These are phyloP conservation scores for Kwoniella europaea DNA, from an alignment of 768 basidiomycete species.

Conservation along the genomic window DNA sequence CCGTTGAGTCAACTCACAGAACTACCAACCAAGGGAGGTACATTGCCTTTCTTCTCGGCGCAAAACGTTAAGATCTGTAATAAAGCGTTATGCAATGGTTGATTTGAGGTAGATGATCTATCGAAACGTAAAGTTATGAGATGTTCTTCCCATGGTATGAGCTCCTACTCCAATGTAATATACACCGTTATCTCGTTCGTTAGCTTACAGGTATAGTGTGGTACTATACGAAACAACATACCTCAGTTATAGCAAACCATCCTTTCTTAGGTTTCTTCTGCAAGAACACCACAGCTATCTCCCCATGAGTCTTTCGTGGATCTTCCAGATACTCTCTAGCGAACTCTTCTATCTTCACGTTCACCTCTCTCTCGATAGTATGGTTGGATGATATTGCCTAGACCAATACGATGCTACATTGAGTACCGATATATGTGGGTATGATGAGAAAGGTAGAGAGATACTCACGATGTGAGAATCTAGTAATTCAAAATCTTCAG, in stretches of 20 bases:
- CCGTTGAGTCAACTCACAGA: constrained; percentile 18
- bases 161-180: constrained; percentile 31
- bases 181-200: not conserved
- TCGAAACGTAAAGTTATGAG: constrained; percentile 38
- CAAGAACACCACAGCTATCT: constrained; percentile 51
- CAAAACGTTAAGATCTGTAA: constrained; percentile 45
- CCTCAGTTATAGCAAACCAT: constrained; percentile 55
- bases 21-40: constrained; percentile 32
- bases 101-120: not conserved
- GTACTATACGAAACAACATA: constrained; percentile 14
- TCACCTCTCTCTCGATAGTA: constrained; percentile 21
- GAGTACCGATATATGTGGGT: no score
- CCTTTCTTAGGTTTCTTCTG: constrained; percentile 48
- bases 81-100: constrained; percentile 28
- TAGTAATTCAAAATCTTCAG: constrained; percentile 40
- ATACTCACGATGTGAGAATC: constrained; percentile 45
- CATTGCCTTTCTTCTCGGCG: constrained; percentile 36
- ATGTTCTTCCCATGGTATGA: constrained; percentile 55
- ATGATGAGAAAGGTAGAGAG: not conserved
- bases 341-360: constrained; percentile 29
- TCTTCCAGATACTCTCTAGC: constrained; percentile 15
- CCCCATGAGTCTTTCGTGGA: not conserved
- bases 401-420: not conserved
- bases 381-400: constrained; percentile 14
- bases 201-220: no score